Conservation (phyloP, 1,284 basidiomycete genomes). For the Cutaneotrichosporon sp. region DNA sequence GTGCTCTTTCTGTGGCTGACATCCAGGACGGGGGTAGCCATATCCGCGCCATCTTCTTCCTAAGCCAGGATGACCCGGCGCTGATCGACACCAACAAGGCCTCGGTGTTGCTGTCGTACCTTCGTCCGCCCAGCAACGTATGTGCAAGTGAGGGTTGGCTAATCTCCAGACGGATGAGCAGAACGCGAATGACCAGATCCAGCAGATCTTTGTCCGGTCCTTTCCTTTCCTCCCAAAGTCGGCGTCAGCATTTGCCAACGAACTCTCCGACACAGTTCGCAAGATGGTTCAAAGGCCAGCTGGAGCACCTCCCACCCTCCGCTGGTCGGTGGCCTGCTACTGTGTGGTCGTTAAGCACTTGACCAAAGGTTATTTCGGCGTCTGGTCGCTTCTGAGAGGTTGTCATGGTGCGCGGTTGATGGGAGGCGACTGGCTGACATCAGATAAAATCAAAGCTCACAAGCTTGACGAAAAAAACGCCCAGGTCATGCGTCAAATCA, state of each 20-base stretch:
- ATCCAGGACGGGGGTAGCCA: constrained; percentile 42
- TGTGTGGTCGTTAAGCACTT: constrained; percentile 79
- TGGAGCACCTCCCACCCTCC: constrained; percentile 72
- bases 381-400: constrained; percentile 75
- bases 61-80: constrained; percentile 35
- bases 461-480: not conserved
- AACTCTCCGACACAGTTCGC: constrained; percentile 74
- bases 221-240: constrained; percentile 87
- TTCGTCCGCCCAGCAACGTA: constrained; percentile 39
- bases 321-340: constrained; percentile 88
- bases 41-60: constrained; percentile 43
- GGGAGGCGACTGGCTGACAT: not conserved
- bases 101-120: constrained; percentile 34
- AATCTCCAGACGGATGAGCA: constrained; percentile 73
- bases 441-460: constrained; percentile 17
- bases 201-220: constrained; percentile 80
- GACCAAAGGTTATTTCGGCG: constrained; percentile 75
- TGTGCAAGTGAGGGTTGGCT: constrained; percentile 20
- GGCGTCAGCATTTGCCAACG: constrained; percentile 77
- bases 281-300: constrained; percentile 81
- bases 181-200: constrained; percentile 72
- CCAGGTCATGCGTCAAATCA: constrained; percentile 13
- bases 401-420: constrained; percentile 64
- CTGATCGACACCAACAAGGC: constrained; percentile 46
- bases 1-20: not conserved